Conservation (phyloP, 345 rosid species). For the Linum trigynum region DNA sequence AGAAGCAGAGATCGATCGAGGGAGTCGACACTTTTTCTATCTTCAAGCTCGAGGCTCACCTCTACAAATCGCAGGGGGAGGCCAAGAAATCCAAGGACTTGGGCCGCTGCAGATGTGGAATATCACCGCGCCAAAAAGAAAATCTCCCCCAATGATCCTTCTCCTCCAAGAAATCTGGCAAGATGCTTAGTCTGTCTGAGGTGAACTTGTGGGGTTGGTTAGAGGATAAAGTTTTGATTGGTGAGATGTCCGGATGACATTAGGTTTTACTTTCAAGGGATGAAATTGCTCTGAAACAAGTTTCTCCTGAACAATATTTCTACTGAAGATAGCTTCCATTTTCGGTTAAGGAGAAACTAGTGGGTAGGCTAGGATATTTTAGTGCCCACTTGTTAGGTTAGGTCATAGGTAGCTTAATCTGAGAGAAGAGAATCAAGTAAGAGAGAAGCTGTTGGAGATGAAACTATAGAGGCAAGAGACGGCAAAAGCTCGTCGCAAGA, state of each 20-base stretch:
- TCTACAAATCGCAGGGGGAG: slow-evolving; percentile 78
- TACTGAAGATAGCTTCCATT: too few species aligned
- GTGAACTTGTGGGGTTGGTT: background rate
- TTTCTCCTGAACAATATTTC: too few species aligned
- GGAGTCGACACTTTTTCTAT: slow-evolving; percentile 87
- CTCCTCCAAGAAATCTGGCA: slow-evolving; percentile 60
- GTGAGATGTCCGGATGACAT: too few species aligned
- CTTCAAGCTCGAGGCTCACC: slow-evolving; percentile 83
- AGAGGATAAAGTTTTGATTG: too few species aligned
- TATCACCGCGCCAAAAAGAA: slow-evolving; percentile 76
- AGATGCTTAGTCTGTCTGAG: background rate
- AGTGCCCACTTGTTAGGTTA: background rate
- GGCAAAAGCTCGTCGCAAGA: slow-evolving; percentile 66
- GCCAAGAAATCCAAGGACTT: slow-evolving; percentile 56
- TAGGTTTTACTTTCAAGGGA: background rate
- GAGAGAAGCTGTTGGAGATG: slow-evolving; percentile 61
- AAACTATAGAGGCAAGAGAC: slow-evolving; percentile 66
- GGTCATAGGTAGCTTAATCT: slow-evolving; percentile 57
- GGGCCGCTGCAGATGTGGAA: slow-evolving; percentile 31
- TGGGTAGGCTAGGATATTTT: too few species aligned
- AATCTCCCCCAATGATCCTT: slow-evolving; percentile 35
- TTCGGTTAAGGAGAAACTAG: too few species aligned
- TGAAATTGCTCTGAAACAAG: too few species aligned
- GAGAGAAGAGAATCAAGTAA: slow-evolving; percentile 78
- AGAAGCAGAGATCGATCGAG: slow-evolving; percentile 72